Percentiles rank a stretch among this genome's conserved stretches.
Evolutionary conservation across 2,329 filamentous ascomycete genomes (phyloP).

Genomic region (Camptophora hylomeconis): DNA sequence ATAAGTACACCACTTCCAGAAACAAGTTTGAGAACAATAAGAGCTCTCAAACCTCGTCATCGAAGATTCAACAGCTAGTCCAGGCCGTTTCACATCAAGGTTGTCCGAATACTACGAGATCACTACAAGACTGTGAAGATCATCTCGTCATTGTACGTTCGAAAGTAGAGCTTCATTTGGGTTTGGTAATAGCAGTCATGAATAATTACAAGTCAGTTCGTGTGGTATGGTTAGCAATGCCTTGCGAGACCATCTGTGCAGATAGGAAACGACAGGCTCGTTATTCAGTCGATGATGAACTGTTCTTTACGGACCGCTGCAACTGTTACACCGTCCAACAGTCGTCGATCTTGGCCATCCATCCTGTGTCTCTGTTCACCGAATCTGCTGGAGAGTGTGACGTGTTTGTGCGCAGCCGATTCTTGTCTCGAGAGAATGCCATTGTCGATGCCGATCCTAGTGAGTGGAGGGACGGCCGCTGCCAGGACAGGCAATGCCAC

Average conservation of each 20-base stretch:
- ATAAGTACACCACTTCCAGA: too few species aligned
- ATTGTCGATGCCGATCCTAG: too few species aligned
- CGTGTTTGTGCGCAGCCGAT: constrained; percentile 60
- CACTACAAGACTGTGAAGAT: too few species aligned
- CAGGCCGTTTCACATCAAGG: too few species aligned
- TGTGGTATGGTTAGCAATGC: constrained; percentile 62
- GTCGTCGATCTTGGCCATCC: constrained; percentile 47
- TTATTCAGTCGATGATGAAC: constrained; percentile 59
- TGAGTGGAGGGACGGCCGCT: too few species aligned
- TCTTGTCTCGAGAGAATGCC: too few species aligned
- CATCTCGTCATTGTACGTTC: constrained; percentile 2
- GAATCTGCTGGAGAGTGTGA: constrained; percentile 28
- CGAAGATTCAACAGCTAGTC: too few species aligned
- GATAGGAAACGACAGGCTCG: constrained; percentile 32
- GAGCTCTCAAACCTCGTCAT: too few species aligned
- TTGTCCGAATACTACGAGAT: too few species aligned
- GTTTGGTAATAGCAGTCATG: constrained; percentile 6
- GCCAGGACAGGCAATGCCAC: too few species aligned
- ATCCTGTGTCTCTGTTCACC: constrained; percentile 46
- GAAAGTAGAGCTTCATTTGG: too few species aligned
- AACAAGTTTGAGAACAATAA: constrained; percentile 3
- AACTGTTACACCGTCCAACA: constrained; percentile 46
- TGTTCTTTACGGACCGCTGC: constrained; percentile 67
- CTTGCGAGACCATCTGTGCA: constrained; percentile 57
- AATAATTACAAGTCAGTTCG: too few species aligned